Percentiles rank a stretch among this genome's conserved stretches.
Conservation (phyloP, 2,329 filamentous ascomycete species). For the Pseudocercospora ulei region DNA sequence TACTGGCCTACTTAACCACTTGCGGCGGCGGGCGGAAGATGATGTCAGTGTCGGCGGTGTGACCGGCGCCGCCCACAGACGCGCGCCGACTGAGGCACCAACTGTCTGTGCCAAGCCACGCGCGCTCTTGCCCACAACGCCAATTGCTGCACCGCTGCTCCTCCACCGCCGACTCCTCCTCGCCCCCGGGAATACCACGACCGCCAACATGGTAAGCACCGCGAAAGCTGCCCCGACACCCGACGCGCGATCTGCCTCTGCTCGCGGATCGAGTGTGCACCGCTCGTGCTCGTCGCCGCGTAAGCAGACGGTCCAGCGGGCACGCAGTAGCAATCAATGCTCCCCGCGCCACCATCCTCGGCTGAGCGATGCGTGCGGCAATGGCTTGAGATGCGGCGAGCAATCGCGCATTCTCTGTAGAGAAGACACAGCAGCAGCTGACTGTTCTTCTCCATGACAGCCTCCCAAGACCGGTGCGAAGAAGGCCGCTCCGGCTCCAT, state of each 20-base stretch:
- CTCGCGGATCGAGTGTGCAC: slow-evolving; percentile 18
- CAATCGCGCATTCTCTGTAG: slow-evolving; percentile 63
- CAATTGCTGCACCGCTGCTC: slow-evolving; percentile 12
- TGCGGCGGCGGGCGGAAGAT: slow-evolving; percentile 5
- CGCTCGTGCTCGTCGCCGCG: slow-evolving; percentile 12
- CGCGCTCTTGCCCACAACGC: too few species aligned
- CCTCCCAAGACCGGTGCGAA: slow-evolving; percentile 85
- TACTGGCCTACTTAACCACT: too few species aligned
- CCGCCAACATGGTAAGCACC: slow-evolving; percentile 26
- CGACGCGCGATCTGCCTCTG: slow-evolving; percentile 23
- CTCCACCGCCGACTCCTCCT: slow-evolving; percentile 8
- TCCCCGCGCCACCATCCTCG: slow-evolving; percentile 23
- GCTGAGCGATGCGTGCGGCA: slow-evolving; percentile 26
- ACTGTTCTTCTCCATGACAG: slow-evolving; percentile 99
- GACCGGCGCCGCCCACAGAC: too few species aligned
- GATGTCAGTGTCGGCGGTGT: too few species aligned
- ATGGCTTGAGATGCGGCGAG: slow-evolving; percentile 46
- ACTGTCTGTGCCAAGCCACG: too few species aligned
- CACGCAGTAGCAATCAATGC: slow-evolving; percentile 24
- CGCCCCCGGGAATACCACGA: slow-evolving; percentile 10
- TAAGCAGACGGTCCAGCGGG: slow-evolving; percentile 20
- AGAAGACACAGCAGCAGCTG: slow-evolving; percentile 76
- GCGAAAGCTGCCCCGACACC: slow-evolving; percentile 9
- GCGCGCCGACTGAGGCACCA: too few species aligned
- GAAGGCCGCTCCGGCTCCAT: slow-evolving; percentile 95